These are phyloP conservation scores for Trichoderma sp. DNA, from an alignment of 2,329 filamentous ascomycete species.

Conservation along the genomic window DNA sequence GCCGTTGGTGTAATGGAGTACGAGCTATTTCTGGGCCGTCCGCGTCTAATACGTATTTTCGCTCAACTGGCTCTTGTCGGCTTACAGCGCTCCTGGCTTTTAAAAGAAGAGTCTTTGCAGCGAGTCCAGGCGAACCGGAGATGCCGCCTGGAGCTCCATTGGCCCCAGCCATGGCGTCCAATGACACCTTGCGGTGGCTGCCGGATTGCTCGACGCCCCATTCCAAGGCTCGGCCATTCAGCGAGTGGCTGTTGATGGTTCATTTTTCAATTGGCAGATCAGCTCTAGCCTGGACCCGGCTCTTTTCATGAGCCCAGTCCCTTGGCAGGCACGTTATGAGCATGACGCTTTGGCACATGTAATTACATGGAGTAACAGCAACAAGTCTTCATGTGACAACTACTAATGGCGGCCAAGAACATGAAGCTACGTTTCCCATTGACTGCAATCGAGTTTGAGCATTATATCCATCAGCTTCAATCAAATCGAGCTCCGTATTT, in stretches of 20 bases:
- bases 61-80: neutral
- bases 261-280: neutral
- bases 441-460: neutral
- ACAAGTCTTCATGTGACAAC: neutral
- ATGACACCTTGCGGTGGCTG: neutral
- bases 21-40: neutral
- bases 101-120: neutral
- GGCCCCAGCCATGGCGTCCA: constrained; percentile 21
- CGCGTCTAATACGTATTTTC: neutral
- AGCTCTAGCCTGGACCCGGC: neutral
- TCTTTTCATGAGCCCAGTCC: neutral
- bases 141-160: constrained; percentile 9
- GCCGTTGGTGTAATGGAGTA: neutral
- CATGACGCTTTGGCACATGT: no score
- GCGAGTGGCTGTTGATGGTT: constrained; percentile 8
- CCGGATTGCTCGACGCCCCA: neutral
- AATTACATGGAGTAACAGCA: neutral
- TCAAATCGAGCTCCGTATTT: no score
- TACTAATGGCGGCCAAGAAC: no score
- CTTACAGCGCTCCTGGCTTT: neutral
- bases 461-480: neutral
- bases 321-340: neutral
- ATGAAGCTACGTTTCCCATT: no score
- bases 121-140: constrained; percentile 11
- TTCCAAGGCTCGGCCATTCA: constrained; percentile 17